Percentiles rank a stretch among this genome's conserved stretches.
These are phyloP conservation scores for Daldinia sp. DNA, from an alignment of 2,329 filamentous ascomycete genomes.

Conservation along the genomic window DNA sequence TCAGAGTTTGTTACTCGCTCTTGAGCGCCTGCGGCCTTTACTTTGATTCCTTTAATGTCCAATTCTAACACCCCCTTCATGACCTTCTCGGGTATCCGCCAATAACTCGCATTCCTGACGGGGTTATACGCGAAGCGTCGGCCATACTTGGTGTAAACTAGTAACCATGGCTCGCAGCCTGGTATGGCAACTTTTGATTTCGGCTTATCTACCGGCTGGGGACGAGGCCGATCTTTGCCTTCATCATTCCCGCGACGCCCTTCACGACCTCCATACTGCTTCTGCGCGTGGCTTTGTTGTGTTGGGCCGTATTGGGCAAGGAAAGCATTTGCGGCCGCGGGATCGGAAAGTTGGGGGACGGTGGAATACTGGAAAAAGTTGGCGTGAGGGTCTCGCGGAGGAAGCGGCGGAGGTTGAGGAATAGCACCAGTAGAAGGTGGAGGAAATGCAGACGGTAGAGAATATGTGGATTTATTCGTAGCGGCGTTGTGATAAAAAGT, in stretches of 20 bases:
- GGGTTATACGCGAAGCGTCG: slow-evolving; percentile 91
- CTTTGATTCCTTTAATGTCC: slow-evolving; percentile 75
- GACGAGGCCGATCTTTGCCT: slow-evolving; percentile 63
- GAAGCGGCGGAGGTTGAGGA: slow-evolving; percentile 12
- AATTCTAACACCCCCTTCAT: slow-evolving; percentile 78
- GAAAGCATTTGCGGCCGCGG: slow-evolving; percentile 67
- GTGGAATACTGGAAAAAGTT: slow-evolving; percentile 55
- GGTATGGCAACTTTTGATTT: slow-evolving; percentile 82
- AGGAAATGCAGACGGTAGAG: slow-evolving; percentile 64
- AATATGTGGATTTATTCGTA: slow-evolving; percentile 89
- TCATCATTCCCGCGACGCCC: slow-evolving; percentile 59
- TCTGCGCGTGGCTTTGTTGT: slow-evolving; percentile 50
- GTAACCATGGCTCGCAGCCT: slow-evolving; percentile 83
- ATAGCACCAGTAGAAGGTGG: slow-evolving; percentile 25
- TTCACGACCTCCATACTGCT: slow-evolving; percentile 52
- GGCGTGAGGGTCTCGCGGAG: slow-evolving; percentile 43
- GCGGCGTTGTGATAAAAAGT: slow-evolving; percentile 85
- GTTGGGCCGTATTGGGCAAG: slow-evolving; percentile 61
- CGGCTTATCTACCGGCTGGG: slow-evolving; percentile 80
- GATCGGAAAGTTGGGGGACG: slow-evolving; percentile 59
- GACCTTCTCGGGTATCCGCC: slow-evolving; percentile 91
- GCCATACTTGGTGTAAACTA: slow-evolving; percentile 92
- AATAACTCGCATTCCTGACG: slow-evolving; percentile 86
- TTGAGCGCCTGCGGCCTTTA: slow-evolving; percentile 55
- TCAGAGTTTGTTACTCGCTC: slow-evolving; percentile 32